phyloP scores from a whole-genome alignment of 2,329 filamentous ascomycete species.

The Ciborinia camelliae region DNA sequence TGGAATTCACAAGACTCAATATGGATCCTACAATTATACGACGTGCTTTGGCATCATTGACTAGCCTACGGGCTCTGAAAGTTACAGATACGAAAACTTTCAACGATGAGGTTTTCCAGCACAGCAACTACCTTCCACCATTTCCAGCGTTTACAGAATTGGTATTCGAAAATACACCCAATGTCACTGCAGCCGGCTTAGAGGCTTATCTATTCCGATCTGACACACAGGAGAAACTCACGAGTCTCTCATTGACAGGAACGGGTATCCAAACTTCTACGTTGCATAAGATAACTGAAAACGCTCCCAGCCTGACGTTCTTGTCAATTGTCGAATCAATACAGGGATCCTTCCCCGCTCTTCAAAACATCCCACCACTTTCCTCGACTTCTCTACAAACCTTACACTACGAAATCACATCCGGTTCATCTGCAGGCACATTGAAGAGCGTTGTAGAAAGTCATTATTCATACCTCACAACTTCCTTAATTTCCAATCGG shows the following conservation, averaged over 20 bases:
- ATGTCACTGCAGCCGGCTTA: conserved; percentile 69
- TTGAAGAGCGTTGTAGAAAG: conserved; percentile 53
- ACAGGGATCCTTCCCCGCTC: conserved; percentile 52
- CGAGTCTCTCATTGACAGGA: conserved; percentile 65
- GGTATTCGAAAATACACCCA: conserved; percentile 66
- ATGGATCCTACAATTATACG: conserved; percentile 70
- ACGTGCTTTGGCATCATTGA: conserved; percentile 65
- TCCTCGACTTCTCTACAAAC: conserved; percentile 65
- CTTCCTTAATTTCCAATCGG: conserved; percentile 72
- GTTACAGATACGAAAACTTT: conserved; percentile 67
- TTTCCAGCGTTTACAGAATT: conserved; percentile 75
- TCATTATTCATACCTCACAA: conserved; percentile 83
- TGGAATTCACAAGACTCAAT: conserved; percentile 66
- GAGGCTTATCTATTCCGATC: conserved; percentile 61
- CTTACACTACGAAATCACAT: conserved; percentile 79
- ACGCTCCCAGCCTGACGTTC: conserved; percentile 42
- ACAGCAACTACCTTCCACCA: conserved; percentile 61
- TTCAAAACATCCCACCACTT: conserved; percentile 57
- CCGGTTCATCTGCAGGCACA: conserved; percentile 53
- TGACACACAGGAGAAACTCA: conserved; percentile 58
- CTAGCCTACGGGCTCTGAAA: conserved; percentile 68
- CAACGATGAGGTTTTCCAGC: conserved; percentile 71
- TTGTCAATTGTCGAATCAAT: conserved; percentile 57
- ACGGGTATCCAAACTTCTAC: conserved; percentile 60
- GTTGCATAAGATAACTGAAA: conserved; percentile 43